A percentile compares a stretch with the other conserved stretches of the same genome.
These are phyloP conservation scores for Suillus subalutaceus DNA, from an alignment of 768 basidiomycete genomes.

Conservation along the genomic window DNA sequence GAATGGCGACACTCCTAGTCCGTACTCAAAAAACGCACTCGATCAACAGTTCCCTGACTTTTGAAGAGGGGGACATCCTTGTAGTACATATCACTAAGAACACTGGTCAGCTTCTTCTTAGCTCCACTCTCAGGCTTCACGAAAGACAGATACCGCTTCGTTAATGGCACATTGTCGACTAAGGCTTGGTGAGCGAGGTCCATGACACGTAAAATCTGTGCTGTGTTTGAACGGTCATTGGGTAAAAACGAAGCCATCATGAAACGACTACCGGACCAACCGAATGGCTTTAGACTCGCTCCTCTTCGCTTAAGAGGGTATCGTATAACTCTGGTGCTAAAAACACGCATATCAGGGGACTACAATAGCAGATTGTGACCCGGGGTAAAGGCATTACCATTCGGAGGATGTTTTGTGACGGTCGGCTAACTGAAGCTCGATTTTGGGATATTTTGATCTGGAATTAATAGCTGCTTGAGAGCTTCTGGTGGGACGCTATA, in stretches of 20 bases:
- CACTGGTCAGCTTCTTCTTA: constrained; percentile 13
- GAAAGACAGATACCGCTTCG: constrained; percentile 57
- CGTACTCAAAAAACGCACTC: constrained; percentile 42
- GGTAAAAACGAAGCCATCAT: not conserved
- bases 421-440: constrained; percentile 40
- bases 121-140: not conserved
- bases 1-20: not conserved
- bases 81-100: constrained; percentile 82
- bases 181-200: constrained; percentile 74
- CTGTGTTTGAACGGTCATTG: constrained; percentile 37
- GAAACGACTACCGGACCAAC: constrained; percentile 27
- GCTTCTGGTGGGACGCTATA: not conserved
- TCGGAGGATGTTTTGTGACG: constrained; percentile 34
- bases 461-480: constrained; percentile 11
- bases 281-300: constrained; percentile 44
- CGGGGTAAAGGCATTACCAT: constrained; percentile 27
- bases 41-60: constrained; percentile 77
- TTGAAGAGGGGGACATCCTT: constrained; percentile 80
- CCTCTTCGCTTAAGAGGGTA: constrained; percentile 41
- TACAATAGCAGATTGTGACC: not conserved
- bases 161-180: constrained; percentile 52
- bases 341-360: not conserved
- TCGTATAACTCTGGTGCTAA: constrained; percentile 24
- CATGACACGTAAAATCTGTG: constrained; percentile 68
- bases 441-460: constrained; percentile 19